Conservation (phyloP, 1,284 basidiomycete genomes). For the Takashimella koratensis region DNA sequence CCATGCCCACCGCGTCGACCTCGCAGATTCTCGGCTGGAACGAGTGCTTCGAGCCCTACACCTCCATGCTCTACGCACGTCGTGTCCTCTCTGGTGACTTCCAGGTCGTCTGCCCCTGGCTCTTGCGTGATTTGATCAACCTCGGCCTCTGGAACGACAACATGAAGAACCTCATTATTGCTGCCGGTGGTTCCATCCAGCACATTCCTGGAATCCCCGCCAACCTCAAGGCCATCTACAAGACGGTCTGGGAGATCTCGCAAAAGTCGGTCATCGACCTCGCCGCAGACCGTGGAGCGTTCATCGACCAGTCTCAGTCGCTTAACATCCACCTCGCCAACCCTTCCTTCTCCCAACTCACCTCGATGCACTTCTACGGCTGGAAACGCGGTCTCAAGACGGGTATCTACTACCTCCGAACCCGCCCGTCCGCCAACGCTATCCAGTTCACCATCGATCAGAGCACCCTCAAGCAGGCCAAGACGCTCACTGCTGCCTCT, state of each 20-base stretch:
- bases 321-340: constrained; percentile 91
- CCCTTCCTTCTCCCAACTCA: constrained; percentile 90
- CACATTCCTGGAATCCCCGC: constrained; percentile 81
- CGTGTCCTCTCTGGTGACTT: constrained; percentile 99
- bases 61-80: constrained; percentile 95
- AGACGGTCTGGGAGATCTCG: constrained; percentile 83
- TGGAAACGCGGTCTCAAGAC: constrained; percentile 99
- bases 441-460: constrained; percentile 98
- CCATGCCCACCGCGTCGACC: constrained; percentile 98
- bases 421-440: constrained; percentile 88
- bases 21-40: constrained; percentile 98
- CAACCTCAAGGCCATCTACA: constrained; percentile 71
- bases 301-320: constrained; percentile 86
- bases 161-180: constrained; percentile 99
- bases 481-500: constrained; percentile 8
- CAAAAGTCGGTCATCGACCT: constrained; percentile 99
- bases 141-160: constrained; percentile 94
- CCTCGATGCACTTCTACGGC: constrained; percentile 99
- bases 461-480: constrained; percentile 60
- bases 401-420: constrained; percentile 91
- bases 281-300: constrained; percentile 96
- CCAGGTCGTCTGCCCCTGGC: constrained; percentile 98
- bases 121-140: constrained; percentile 93
- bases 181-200: constrained; percentile 93
- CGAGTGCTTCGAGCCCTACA: constrained; percentile 65